Percentiles rank a stretch among this genome's conserved stretches.
Evolutionary conservation across 2,329 filamentous ascomycete genomes (phyloP).

Genomic region (Nemania serpens): DNA sequence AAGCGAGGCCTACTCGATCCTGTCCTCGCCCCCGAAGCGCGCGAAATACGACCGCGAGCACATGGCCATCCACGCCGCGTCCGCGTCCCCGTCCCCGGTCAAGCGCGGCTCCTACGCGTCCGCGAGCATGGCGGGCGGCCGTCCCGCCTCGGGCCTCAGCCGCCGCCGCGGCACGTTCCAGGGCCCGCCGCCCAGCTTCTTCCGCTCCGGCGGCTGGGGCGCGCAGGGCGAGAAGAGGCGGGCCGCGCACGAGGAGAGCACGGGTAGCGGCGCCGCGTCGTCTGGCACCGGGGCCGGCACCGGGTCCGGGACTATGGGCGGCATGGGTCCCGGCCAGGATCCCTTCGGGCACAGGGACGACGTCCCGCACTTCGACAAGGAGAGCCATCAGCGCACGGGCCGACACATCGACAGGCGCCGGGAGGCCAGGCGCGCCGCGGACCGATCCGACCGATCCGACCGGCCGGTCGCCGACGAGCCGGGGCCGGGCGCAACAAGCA

Average conservation of each 20-base stretch:
- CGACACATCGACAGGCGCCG: slow-evolving; percentile 60
- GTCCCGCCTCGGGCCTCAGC: slow-evolving; percentile 81
- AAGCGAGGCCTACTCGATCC: slow-evolving; percentile 79
- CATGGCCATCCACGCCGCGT: slow-evolving; percentile 45
- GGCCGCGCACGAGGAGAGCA: slow-evolving; percentile 55
- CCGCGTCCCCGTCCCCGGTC: slow-evolving; percentile 31
- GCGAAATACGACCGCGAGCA: slow-evolving; percentile 79
- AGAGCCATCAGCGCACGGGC: slow-evolving; percentile 75
- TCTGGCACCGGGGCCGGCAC: not conserved
- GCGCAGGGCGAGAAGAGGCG: slow-evolving; percentile 62
- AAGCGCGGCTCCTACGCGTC: slow-evolving; percentile 57
- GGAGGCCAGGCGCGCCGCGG: slow-evolving; percentile 44
- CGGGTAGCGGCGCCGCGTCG: slow-evolving; percentile 28
- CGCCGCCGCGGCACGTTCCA: slow-evolving; percentile 75
- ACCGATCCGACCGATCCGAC: slow-evolving; percentile 24
- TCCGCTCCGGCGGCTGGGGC: slow-evolving; percentile 79
- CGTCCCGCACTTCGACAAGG: slow-evolving; percentile 75
- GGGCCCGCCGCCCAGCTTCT: slow-evolving; percentile 90
- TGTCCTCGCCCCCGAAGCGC: slow-evolving; percentile 75
- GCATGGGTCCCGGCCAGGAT: slow-evolving; percentile 65
- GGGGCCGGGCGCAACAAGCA: slow-evolving; percentile 48
- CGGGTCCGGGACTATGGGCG: slow-evolving; percentile 40
- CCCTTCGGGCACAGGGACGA: slow-evolving; percentile 54
- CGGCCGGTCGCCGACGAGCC: slow-evolving; percentile 43
- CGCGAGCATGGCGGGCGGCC: slow-evolving; percentile 68